Evolutionary conservation across 352 stramenopile genomes (phyloP), one percentile per base, ranked within the genome.

Genomic region (Pythium oligandrum): DNA sequence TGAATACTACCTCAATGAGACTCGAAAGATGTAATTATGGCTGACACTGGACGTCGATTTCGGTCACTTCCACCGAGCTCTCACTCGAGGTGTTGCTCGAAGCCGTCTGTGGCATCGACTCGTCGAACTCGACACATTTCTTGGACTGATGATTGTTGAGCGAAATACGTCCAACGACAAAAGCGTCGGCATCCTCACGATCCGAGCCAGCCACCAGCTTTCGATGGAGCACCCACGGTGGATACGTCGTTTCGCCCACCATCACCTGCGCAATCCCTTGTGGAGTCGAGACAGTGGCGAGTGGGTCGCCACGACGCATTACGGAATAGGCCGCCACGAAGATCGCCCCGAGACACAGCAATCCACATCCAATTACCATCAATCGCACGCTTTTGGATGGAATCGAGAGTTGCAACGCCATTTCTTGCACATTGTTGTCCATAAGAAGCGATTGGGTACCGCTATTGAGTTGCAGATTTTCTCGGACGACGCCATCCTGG

Each of bases 401-500:
- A 12, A 54, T 45, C 4, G 34, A 54, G 6, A 54, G 7, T 4
- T 10, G 34, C 35, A 54, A 35, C n/a, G 8, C 12, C 33, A 54
- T 31, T 5, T 10, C 4, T 10, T 35, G 35, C 6, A 46, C 12
- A 38, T 46, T 45, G 0, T 38, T 4, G 30, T 43, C 11, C 8
- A 44, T 1, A 1, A 9, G 7, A 26, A 54, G 48, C 9, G 35
- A 11, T 8, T 8, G 4, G 26, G 26, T 3, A 31, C 26, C 30
- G 2, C 6, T 6, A 8, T 45, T 6, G 2, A 26, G 32, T 11
- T 32, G 31, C 1, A 54, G 8, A 2, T 38, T 11, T 1, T 54
- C 48, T n/a, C 38, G 8, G 2, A 12, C 32, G 3, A 74, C 47
- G 0, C 42, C 71, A 36, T 70, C 65, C 38, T 80, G 62, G 51